These are phyloP conservation scores for Cyberlindnera maritima DNA, from an alignment of 805 yeast genomes.

Conservation along the genomic window DNA sequence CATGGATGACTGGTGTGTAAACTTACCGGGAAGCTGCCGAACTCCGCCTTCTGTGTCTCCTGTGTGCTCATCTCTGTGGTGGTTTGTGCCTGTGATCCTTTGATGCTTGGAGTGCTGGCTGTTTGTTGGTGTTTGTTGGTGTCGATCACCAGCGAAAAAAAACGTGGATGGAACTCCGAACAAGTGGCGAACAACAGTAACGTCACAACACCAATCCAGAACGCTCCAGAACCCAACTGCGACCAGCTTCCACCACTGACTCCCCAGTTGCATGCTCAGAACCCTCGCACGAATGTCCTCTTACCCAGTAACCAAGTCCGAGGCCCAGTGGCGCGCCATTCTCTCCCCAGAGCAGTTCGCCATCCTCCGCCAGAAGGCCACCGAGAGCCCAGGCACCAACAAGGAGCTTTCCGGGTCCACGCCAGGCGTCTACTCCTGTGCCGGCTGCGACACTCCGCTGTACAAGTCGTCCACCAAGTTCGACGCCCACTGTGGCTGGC, in stretches of 20 bases:
- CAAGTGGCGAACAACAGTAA: too few species aligned
- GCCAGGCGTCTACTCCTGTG: conserved; percentile 76
- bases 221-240: too few species aligned
- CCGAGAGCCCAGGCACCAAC: conserved; percentile 45
- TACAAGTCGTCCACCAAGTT: conserved; percentile 82
- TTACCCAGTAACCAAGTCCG: conserved; percentile 30
- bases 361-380: conserved; percentile 63
- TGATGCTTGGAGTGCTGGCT: neutral
- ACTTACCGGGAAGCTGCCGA: conserved; percentile 26
- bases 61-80: neutral
- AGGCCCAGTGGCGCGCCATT: conserved; percentile 76
- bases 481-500: conserved; percentile 96
- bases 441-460: conserved; percentile 78
- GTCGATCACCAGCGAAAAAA: neutral
- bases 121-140: too few species aligned
- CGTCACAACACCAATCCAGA: too few species aligned
- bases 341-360: conserved; percentile 74
- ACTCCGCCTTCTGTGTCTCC: conserved; percentile 1
- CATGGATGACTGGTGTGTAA: too few species aligned
- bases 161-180: too few species aligned
- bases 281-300: conserved; percentile 5
- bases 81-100: neutral
- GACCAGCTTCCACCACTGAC: too few species aligned
- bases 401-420: conserved; percentile 40
- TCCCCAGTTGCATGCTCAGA: conserved; percentile 9